Evolutionary conservation across 2,329 filamentous ascomycete species (phyloP), one percentile per base, ranked within the genome.

Genomic region (Scytalidium lignicola): DNA sequence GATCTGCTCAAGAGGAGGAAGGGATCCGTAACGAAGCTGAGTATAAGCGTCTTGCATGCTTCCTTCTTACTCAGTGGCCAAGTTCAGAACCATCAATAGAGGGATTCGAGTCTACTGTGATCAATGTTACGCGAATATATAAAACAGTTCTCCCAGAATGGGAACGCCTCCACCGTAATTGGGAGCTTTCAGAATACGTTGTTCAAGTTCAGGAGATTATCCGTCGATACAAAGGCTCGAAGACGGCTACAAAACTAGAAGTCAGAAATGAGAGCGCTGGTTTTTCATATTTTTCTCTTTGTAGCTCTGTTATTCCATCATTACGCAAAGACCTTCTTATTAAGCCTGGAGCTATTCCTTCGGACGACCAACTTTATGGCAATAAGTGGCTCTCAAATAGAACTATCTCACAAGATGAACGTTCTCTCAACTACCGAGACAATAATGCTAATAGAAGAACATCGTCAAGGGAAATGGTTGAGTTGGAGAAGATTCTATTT

Each of bases 61-160:
- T 67, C 12, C 58, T 80, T 0, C 49, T 72, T 1, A 44, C 55
- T 0, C 69, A 74, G 50, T 76, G 73, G 73, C 73, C 77, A 0
- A 67, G 65, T 42, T 22, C 51, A 0, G 55, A 63, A 9, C 68
- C 72, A 1, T 61, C 61, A 2, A n/a, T 64, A 2, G 50, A 58
- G 0, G 51, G 57, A 0, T 58, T 72, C 3, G 52, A 57, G 7
- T 53, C 49, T 1, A 57, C 66, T 3, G 44, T 70, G 3, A 19
- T 80, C 0, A 59, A 76, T 51, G 23, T 65, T 5, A 43, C 56
- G 0, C 54, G 59, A 5, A 74, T 73, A 3, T 28, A 77, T 2
- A 55, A 65, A 0, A 57, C 58, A 0, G 55, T 80, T 15, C 52
- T 57, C 0, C 66, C 67, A 0, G 71, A 78, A 42, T 82, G 76